A percentile compares a stretch with the other conserved stretches of the same genome.
Conservation (phyloP, 352 stramenopile genomes). For the Globisporangium yorkense region DNA sequence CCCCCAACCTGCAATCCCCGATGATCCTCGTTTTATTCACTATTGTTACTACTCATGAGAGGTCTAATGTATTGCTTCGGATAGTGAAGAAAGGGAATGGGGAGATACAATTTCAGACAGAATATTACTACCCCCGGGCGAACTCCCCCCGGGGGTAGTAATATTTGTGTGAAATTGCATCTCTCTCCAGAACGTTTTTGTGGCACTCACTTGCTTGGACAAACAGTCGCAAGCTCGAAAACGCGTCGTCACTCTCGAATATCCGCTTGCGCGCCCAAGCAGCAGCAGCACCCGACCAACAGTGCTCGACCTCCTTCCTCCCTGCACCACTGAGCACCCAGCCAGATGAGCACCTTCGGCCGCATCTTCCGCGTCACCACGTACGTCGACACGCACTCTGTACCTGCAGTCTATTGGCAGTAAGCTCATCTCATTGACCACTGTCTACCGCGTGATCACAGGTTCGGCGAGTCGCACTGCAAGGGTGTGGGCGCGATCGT, state of each 20-base stretch:
- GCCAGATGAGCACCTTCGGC: constrained; percentile 91
- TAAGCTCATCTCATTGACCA: not conserved
- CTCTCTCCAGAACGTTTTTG: not conserved
- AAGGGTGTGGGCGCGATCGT: constrained; percentile 96
- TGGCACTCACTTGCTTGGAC: not conserved
- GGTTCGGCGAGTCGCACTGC: constrained; percentile 98
- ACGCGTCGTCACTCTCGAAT: constrained; percentile 1
- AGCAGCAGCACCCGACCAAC: not conserved
- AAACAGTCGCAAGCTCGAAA: not conserved
- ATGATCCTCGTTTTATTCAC: too few relatives aligned
- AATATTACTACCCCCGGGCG: not conserved
- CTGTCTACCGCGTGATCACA: constrained; percentile 4
- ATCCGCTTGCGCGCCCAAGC: not conserved
- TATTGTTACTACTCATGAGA: too few relatives aligned
- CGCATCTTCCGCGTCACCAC: constrained; percentile 97
- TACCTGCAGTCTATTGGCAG: not conserved
- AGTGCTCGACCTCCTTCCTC: not conserved
- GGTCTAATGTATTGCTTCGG: too few relatives aligned
- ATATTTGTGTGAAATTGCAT: not conserved
- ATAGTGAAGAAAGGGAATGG: too few relatives aligned
- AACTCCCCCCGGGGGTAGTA: not conserved
- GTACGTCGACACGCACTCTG: constrained; percentile 17
- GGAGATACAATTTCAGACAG: too few relatives aligned
- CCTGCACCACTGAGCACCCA: not conserved
- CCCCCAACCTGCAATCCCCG: too few relatives aligned